A percentile compares a stretch with the other conserved stretches of the same genome.
phyloP scores from a whole-genome alignment of 192 early-diverging fungal species.

The Radiomyces spectabilis region DNA sequence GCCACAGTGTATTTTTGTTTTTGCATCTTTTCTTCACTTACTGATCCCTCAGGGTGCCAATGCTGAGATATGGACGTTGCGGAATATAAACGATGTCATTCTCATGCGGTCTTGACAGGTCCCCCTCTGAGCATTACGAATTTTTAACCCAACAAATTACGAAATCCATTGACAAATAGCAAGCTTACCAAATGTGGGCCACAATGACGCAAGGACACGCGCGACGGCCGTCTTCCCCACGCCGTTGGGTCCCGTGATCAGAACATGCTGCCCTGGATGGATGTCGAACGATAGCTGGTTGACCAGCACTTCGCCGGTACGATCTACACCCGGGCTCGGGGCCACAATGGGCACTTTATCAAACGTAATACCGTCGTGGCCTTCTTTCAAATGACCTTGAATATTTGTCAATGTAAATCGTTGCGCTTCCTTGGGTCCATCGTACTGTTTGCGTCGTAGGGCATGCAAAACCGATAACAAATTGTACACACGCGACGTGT shows the following conservation, averaged over 20 bases:
- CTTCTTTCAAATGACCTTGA: constrained; percentile 40
- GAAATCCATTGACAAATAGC: background rate
- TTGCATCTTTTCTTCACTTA: constrained; percentile 19
- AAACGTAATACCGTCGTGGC: background rate
- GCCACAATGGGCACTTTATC: constrained; percentile 2
- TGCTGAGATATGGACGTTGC: constrained; percentile 93
- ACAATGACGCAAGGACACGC: constrained; percentile 92
- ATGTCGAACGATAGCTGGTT: constrained; percentile 63
- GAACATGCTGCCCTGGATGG: constrained; percentile 77
- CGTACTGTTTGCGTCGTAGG: background rate
- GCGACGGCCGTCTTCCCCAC: constrained; percentile 92
- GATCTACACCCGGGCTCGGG: background rate
- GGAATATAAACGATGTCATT: constrained; percentile 97
- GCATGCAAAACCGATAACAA: constrained; percentile 2
- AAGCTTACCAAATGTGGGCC: constrained; percentile 83
- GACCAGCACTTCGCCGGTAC: background rate
- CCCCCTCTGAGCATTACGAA: no score
- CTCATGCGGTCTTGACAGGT: constrained; percentile 62
- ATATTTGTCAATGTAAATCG: constrained; percentile 42
- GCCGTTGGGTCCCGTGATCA: constrained; percentile 94
- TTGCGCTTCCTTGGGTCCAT: constrained; percentile 27
- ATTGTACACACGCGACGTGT: constrained; percentile 71
- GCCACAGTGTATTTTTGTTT: background rate
- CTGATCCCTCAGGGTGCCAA: constrained; percentile 94
- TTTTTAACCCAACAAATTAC: no score